phyloP scores from a whole-genome alignment of 495 filamentous ascomycete species.

The Podospora bellae-mahoneyi region DNA sequence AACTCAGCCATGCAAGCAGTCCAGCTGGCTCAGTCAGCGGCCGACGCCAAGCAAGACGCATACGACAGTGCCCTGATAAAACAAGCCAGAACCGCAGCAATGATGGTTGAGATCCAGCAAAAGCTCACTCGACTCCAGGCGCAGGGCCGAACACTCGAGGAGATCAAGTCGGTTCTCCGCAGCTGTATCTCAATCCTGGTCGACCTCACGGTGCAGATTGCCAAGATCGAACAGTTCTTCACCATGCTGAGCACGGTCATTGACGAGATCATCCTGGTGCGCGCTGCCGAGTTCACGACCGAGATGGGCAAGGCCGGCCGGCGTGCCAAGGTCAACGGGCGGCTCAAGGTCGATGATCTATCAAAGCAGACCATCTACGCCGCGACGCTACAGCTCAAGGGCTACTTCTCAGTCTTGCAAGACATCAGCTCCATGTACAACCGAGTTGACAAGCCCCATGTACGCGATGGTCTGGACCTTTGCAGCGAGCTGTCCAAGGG shows the following conservation, averaged over 20 bases:
- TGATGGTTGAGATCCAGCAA: slow-evolving; percentile 7
- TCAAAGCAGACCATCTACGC: slow-evolving; percentile 8
- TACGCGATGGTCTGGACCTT: not conserved
- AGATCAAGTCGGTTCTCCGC: slow-evolving; percentile 9
- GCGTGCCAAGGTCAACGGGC: not conserved
- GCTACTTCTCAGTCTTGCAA: slow-evolving; percentile 9
- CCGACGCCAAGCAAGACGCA: too few species aligned
- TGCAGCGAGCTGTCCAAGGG: slow-evolving; percentile 10
- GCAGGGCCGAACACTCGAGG: slow-evolving; percentile 7
- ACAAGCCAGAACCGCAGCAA: not conserved
- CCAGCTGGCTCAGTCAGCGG: too few species aligned
- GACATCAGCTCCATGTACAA: slow-evolving; percentile 9
- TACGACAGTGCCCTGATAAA: too few species aligned
- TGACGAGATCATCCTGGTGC: slow-evolving; percentile 2
- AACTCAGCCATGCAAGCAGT: too few species aligned
- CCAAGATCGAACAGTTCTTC: slow-evolving; percentile 3
- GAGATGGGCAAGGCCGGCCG: not conserved
- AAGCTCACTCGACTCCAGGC: not conserved
- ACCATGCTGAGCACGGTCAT: slow-evolving; percentile 10
- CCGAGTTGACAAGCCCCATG: not conserved
- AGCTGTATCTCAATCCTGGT: slow-evolving; percentile 6
- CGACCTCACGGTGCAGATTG: slow-evolving; percentile 7
- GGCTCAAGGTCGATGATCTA: not conserved
- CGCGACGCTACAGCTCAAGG: slow-evolving; percentile 10
- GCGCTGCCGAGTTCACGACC: not conserved